Evolutionary conservation across 2,329 filamentous ascomycete genomes (phyloP), one percentile per base, ranked within the genome.

Genomic region (Didymosphaeria variabile): DNA sequence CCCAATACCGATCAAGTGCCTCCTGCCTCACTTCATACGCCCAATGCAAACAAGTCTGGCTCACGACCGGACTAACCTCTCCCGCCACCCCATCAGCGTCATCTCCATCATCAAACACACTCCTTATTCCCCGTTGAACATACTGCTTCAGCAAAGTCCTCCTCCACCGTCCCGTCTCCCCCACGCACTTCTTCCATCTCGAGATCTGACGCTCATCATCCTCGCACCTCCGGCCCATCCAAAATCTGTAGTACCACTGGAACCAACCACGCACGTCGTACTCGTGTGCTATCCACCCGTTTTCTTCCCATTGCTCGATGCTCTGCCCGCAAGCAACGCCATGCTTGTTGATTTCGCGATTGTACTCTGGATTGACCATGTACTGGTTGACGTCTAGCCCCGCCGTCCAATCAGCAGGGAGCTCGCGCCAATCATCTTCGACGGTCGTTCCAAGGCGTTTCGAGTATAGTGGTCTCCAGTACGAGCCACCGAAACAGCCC

Each of bases 11-110:
- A 12, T 45, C 42, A 10, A 45, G 42, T 23, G 42, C 42, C 42
- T 45, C 42, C 42, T 45, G 42, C 42, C 42, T 45, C n/a, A 45
- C 42, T 19, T 45, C 42, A 45, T 45, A 45, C 42, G 42, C 42
- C 42, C 42, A 45, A 13, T 45, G 42, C 42, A 45, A 23, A 13
- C 42, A 45, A 12, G 42, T 45, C 42, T 45, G 42, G 42, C 42
- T 45, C 8, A 45, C 42, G 21, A 45, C 42, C 19, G 42, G 42
- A 45, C 42, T 45, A 5, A 45, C 42, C 19, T 45, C 42, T 23
- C 42, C 19, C 12, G n/a, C 42, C 19, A 21, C 19, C 19, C 9
- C 42, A 23, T 13, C 42, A 40, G 38, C 13, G 12, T 45, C 19
- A 3, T 45, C 42, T 13, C 42, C 42, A 23, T 45, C 42, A 23